Base-by-base conservation (phyloP, 306 rosid genomes). In the Pueraria montana region DNA sequence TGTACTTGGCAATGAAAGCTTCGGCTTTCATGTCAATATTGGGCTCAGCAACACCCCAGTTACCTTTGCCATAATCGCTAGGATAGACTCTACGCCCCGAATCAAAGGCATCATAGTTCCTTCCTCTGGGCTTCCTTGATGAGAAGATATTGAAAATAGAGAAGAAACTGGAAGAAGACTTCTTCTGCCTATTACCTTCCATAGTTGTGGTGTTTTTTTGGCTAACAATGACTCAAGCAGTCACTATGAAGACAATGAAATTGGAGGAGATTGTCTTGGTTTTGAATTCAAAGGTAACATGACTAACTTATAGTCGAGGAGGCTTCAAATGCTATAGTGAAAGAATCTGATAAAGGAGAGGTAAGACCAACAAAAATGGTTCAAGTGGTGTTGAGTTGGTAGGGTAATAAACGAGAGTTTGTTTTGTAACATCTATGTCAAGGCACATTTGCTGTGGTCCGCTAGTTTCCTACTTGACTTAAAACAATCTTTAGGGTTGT, bases 41-140 rank as follows among this genome's bases (percentile, higher is more conserved):
- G 3, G 88, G 95, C 38, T 91, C 94, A 0, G 92, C 97, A 6
- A 86, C 89, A 53, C 91, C 88, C 72, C 74, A 86, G 7, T 55
- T 82, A 17, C 59, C 90, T 72, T 48, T 76, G 71, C 93, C 98
- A 5, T 83, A 85, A 34, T 93, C 94, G 52, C 95, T 95, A 0
- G 81, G 91, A 92, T 91, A 90, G 2, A 86, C 87, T 83, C 68
- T 90, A 16, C 65, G 43, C 1, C 83, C 55, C 0, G 67, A 77
- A 3, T 88, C 89, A 46, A 79, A 11, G 7, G 78, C 80, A 2
- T 85, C 83, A 2, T 76, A 34, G 50, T 32, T 10, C 0, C 79
- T 77, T 52, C 68, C 82, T 78, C 87, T 77, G 10, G 18, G 5
- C 79, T 63, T 90, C 82, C 38, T 78, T 0, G 79, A 63, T 49